Percentiles rank a stretch among this genome's conserved stretches.
Conservation (phyloP, 768 basidiomycete species). For the Lactifluus hygrophoroides region DNA sequence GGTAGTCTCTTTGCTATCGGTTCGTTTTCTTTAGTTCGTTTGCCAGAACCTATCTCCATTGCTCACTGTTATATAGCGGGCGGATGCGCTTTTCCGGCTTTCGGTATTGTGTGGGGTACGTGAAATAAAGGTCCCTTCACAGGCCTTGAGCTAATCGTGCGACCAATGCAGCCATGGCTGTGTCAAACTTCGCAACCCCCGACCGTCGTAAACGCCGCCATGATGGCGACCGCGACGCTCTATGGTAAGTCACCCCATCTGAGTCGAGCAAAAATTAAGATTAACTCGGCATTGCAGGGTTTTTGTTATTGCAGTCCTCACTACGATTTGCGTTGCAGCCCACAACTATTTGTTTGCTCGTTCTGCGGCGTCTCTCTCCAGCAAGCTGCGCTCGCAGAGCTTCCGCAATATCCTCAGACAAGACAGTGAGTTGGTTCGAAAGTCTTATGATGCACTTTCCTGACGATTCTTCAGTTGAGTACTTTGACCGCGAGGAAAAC, state of each 20-base stretch:
- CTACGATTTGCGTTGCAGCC: slow-evolving; percentile 44
- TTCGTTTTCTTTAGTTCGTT: background rate
- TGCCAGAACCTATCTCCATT: background rate
- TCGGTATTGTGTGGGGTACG: slow-evolving; percentile 53
- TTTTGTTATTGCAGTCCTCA: slow-evolving; percentile 67
- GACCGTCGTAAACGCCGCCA: slow-evolving; percentile 34
- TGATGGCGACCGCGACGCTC: slow-evolving; percentile 56
- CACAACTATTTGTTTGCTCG: slow-evolving; percentile 62
- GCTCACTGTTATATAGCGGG: slow-evolving; percentile 22
- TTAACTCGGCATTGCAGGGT: slow-evolving; percentile 36
- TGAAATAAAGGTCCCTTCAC: slow-evolving; percentile 4
- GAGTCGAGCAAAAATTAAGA: background rate
- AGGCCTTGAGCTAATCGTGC: background rate
- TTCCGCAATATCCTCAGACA: slow-evolving; percentile 78
- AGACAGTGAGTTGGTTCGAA: slow-evolving; percentile 46
- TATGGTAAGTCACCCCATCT: slow-evolving; percentile 37
- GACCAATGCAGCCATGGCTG: slow-evolving; percentile 32
- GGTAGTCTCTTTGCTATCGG: slow-evolving; percentile 42
- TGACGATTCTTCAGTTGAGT: slow-evolving; percentile 44
- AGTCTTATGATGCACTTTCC: slow-evolving; percentile 5
- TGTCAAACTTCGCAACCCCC: slow-evolving; percentile 42
- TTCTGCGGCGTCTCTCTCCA: slow-evolving; percentile 57
- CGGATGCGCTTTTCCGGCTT: slow-evolving; percentile 63
- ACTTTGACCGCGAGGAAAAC: slow-evolving; percentile 79
- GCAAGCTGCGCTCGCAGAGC: slow-evolving; percentile 54